Evolutionary conservation across 2,329 filamentous ascomycete species (phyloP).

Genomic region (Aspergillus cejpii): DNA sequence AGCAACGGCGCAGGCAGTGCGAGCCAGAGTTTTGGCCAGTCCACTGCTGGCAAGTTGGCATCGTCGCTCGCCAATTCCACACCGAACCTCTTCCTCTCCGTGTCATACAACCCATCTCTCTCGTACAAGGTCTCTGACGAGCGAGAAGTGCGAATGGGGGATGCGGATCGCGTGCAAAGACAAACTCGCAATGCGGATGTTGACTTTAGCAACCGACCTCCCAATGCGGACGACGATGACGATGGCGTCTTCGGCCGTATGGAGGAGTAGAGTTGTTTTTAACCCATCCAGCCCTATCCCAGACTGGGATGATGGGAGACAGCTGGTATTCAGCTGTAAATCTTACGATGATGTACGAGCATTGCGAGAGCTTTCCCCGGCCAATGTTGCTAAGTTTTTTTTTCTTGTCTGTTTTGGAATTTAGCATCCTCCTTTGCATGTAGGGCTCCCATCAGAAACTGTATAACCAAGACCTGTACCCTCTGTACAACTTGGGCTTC

Average conservation of each 20-base stretch:
- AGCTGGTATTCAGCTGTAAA: background rate
- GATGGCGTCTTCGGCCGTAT: conserved; percentile 93
- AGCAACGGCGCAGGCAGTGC: conserved; percentile 60
- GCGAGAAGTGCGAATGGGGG: conserved; percentile 63
- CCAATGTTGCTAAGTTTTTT: conserved; percentile 10
- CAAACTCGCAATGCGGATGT: conserved; percentile 33
- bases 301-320: background rate
- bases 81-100: conserved; percentile 37
- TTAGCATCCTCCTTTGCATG: conserved; percentile 21
- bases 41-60: conserved; percentile 26
- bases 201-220: conserved; percentile 34
- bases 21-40: conserved; percentile 46
- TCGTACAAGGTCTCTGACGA: conserved; percentile 46
- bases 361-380: background rate
- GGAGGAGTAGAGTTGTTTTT: conserved; percentile 62
- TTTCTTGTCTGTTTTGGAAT: conserved; percentile 21
- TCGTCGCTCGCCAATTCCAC: conserved; percentile 32
- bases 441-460: conserved; percentile 16
- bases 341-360: background rate
- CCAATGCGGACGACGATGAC: conserved; percentile 78
- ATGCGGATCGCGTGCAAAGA: conserved; percentile 44
- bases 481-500: conserved; percentile 4
- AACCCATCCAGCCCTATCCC: background rate
- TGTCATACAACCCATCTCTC: conserved; percentile 41
- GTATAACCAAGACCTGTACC: conserved; percentile 8